Percentiles rank a stretch among this genome's conserved stretches.
Evolutionary conservation across 2,329 filamentous ascomycete species (phyloP).

Genomic region (Microsporum audouinii): DNA sequence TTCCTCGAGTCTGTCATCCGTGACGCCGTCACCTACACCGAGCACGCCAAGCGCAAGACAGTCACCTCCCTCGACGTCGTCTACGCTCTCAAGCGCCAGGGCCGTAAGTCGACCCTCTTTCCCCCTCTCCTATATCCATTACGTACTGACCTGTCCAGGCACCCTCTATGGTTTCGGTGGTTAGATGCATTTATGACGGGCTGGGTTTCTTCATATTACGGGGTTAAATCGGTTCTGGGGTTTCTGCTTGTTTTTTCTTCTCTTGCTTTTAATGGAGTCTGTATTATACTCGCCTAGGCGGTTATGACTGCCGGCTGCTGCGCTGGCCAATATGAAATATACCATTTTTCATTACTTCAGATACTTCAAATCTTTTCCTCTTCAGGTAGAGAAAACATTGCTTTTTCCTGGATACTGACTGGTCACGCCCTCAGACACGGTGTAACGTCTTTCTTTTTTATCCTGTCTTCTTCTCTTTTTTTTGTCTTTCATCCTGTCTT

Average conservation of each 20-base stretch:
- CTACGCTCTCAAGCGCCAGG: slow-evolving; percentile 53
- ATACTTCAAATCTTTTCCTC: no score
- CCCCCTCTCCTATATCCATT: background rate
- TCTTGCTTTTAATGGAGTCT: background rate
- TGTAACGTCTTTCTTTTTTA: background rate
- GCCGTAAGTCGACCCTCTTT: slow-evolving; percentile 28
- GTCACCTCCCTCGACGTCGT: slow-evolving; percentile 49
- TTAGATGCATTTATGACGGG: slow-evolving; percentile 39
- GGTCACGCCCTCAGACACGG: background rate
- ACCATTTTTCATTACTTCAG: no score
- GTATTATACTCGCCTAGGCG: background rate
- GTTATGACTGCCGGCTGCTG: background rate
- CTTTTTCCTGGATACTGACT: no score
- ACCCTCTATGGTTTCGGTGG: slow-evolving; percentile 85
- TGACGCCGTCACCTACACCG: slow-evolving; percentile 69
- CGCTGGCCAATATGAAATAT: no score
- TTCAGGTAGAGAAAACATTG: no score
- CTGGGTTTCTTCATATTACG: slow-evolving; percentile 3
- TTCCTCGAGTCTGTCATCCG: slow-evolving; percentile 74
- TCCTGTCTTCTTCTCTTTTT: background rate
- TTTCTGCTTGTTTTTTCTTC: slow-evolving; percentile 10
- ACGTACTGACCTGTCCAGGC: slow-evolving; percentile 25
- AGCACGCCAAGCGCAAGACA: slow-evolving; percentile 63
- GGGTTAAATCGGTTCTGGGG: background rate
- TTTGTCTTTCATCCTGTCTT: background rate